Conservation (phyloP, 495 filamentous ascomycete species). For the Tuber brumale region DNA sequence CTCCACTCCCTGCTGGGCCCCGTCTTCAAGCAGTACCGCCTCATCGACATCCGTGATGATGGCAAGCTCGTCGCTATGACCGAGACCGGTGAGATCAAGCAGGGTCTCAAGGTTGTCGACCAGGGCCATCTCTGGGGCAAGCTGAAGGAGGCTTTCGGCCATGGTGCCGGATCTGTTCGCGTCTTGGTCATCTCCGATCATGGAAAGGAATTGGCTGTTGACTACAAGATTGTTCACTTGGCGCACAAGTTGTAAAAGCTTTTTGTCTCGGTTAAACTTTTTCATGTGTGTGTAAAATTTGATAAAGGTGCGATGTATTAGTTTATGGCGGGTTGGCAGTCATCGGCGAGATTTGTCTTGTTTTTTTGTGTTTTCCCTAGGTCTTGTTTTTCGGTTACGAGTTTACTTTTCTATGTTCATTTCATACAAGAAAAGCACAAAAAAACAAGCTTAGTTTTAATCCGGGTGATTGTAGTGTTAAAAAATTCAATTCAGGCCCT, state of each 20-base stretch:
- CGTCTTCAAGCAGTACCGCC: slow-evolving; percentile 99
- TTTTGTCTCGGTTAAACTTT: slow-evolving; percentile 24
- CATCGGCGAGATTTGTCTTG: background rate
- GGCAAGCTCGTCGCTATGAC: slow-evolving; percentile 74
- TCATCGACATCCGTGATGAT: slow-evolving; percentile 91
- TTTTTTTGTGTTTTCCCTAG: background rate
- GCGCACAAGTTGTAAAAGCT: slow-evolving; percentile 43
- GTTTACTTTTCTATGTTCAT: background rate
- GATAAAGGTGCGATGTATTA: slow-evolving; percentile 11
- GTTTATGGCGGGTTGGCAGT: background rate
- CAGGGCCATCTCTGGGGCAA: slow-evolving; percentile 80
- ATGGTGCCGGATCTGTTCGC: slow-evolving; percentile 86
- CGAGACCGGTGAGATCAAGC: slow-evolving; percentile 93
- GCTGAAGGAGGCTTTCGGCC: slow-evolving; percentile 77
- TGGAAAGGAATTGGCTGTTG: slow-evolving; percentile 89
- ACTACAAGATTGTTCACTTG: slow-evolving; percentile 93
- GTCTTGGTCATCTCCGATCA: slow-evolving; percentile 94
- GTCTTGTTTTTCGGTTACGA: background rate
- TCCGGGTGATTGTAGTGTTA: slow-evolving; percentile 3
- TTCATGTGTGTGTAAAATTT: slow-evolving; percentile 38
- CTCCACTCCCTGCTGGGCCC: slow-evolving; percentile 99
- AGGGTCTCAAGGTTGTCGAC: slow-evolving; percentile 83
- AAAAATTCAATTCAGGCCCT: background rate
- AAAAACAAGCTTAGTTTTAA: slow-evolving; percentile 5
- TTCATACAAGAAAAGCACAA: background rate